Base-by-base conservation (phyloP, 2,329 filamentous ascomycete genomes). In the Aspergillus tamarii region DNA sequence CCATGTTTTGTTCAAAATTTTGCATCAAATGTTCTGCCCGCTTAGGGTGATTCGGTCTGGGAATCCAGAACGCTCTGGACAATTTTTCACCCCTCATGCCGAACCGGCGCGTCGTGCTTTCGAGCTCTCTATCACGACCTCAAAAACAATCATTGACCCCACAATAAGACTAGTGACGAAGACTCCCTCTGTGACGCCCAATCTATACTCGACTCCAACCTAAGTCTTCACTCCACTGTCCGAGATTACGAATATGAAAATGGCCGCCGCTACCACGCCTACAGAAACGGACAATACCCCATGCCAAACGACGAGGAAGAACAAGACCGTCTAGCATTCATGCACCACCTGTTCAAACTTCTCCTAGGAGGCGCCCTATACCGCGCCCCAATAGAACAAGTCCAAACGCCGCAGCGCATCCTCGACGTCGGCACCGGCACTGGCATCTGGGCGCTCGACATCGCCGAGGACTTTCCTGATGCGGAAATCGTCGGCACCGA, bases 271-370 rank as follows among this genome's bases (percentile, higher is more conserved):
- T 81, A 81, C 62, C 78, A 80, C 65, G 78, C 78, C 65, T 81
- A 79, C 68, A 76, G 78, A 50, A 73, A 76, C 52, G 79, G 80
- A 54, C 73, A 78, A 69, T 81, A 81, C 60, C 75, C 76, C 30
- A 70, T 80, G 34, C 80, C 80, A 11, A 82, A 81, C 66, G 80
- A 82, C 64, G 76, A 81, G 63, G 73, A 77, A 69, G 79, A 81
- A 64, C 79, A 81, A 67, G 78, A 81, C 63, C 78, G 78, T 21
- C 71, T 80, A 48, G 73, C 75, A 52, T 66, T 81, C 57, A 72
- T 76, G 62, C 80, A 82, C 66, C 77, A 80, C 61, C 71, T 79
- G 59, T 79, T 76, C 66, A 73, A 72, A 21, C 70, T 79, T 23
- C 62, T 78, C 34, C 69, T 69, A 4, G 76, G 76, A 23, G 77